These are phyloP conservation scores for Blastobotrys arbuscula DNA, from an alignment of 1,139 yeast species.

Conservation along the genomic window DNA sequence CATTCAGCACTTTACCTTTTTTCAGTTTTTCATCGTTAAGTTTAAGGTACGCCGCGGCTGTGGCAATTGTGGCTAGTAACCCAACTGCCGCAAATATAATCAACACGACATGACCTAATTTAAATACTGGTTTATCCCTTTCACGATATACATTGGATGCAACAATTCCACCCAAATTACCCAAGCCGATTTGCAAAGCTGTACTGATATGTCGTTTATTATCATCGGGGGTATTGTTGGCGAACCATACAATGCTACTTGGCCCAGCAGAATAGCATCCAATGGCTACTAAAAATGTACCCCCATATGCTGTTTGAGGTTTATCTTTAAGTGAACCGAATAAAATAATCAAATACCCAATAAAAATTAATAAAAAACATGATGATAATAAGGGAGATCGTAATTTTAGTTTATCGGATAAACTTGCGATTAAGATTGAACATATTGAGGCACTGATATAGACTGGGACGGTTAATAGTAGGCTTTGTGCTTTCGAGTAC, in stretches of 20 bases:
- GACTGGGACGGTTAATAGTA: conserved; percentile 34
- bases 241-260: conserved; percentile 37
- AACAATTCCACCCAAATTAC: conserved; percentile 39
- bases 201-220: conserved; percentile 39
- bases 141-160: conserved; percentile 36
- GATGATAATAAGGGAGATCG: conserved; percentile 36
- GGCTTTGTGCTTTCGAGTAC: conserved; percentile 25
- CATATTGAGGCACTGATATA: conserved; percentile 34
- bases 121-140: conserved; percentile 32
- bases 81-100: conserved; percentile 18
- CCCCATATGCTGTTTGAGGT: conserved; percentile 29
- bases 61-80: conserved; percentile 11
- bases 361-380: conserved; percentile 28
- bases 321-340: conserved; percentile 10
- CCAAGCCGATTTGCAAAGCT: conserved; percentile 41
- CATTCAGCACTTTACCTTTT: not conserved
- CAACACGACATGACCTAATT: conserved; percentile 32
- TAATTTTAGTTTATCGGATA: conserved; percentile 32
- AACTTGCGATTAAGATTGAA: conserved; percentile 31
- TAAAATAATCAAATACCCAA: conserved; percentile 30
- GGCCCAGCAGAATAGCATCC: conserved; percentile 39
- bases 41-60: not conserved
- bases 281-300: conserved; percentile 33
- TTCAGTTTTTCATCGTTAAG: not conserved
- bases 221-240: conserved; percentile 37